Percentiles rank a stretch among this genome's conserved stretches.
Evolutionary conservation across 1,284 basidiomycete genomes (phyloP).

Genomic region (Ganoderma multipileum): DNA sequence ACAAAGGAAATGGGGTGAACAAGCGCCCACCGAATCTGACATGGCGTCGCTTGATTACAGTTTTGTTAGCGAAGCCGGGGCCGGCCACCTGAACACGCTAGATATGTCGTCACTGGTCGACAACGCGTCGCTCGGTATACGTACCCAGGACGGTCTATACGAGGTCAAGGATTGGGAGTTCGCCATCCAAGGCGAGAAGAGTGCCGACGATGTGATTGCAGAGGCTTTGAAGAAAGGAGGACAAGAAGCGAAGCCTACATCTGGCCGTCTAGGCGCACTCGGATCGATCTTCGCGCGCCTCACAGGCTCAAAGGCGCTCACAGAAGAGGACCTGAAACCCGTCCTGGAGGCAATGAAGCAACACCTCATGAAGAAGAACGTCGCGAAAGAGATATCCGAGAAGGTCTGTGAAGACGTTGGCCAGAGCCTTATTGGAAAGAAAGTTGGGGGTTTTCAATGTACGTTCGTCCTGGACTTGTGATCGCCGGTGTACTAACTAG

Average conservation of each 20-base stretch:
- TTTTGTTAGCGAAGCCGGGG: constrained; percentile 50
- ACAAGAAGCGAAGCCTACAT: constrained; percentile 43
- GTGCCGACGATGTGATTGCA: constrained; percentile 66
- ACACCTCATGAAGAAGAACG: constrained; percentile 98
- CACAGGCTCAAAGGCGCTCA: constrained; percentile 85
- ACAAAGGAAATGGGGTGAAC: constrained; percentile 93
- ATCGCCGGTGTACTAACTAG: background rate
- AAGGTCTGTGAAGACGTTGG: constrained; percentile 95
- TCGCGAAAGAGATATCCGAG: constrained; percentile 94
- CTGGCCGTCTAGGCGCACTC: constrained; percentile 64
- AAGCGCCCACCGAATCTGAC: constrained; percentile 79
- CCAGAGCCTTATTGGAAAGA: constrained; percentile 88
- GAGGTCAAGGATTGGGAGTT: constrained; percentile 96
- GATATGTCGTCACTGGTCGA: constrained; percentile 77
- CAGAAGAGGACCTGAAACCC: constrained; percentile 85
- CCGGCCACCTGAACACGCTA: constrained; percentile 45
- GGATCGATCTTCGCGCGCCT: constrained; percentile 84
- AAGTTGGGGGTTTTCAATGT: constrained; percentile 89
- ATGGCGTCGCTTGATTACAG: constrained; percentile 93
- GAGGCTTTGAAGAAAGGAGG: constrained; percentile 54
- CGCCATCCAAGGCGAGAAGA: constrained; percentile 41
- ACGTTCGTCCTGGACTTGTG: constrained; percentile 36
- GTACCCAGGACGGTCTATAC: constrained; percentile 87
- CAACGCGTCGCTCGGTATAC: constrained; percentile 79
- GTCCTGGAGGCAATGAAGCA: constrained; percentile 95